Conservation (phyloP, 2,329 filamentous ascomycete species). For the Phoma herbarum region DNA sequence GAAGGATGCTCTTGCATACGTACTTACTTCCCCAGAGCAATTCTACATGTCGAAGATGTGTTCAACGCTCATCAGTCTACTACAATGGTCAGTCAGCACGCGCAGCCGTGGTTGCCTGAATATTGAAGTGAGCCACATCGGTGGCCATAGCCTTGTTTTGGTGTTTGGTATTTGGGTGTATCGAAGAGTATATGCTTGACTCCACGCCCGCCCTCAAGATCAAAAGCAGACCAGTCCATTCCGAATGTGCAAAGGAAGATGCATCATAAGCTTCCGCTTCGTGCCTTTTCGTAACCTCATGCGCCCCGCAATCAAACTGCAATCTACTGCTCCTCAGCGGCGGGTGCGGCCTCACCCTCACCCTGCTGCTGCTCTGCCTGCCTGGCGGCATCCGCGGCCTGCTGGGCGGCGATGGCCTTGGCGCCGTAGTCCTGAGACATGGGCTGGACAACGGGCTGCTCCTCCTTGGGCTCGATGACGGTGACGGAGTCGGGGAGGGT, state of each 20-base stretch:
- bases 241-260: constrained; percentile 47
- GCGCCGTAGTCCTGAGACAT: constrained; percentile 98
- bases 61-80: neutral
- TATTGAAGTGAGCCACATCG: constrained; percentile 14
- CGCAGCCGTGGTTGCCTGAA: neutral
- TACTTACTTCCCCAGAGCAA: neutral
- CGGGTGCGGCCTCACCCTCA: constrained; percentile 57
- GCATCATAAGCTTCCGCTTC: constrained; percentile 40
- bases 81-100: neutral
- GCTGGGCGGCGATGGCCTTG: constrained; percentile 77
- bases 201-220: constrained; percentile 37
- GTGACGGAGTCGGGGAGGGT: constrained; percentile 97
- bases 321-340: constrained; percentile 44
- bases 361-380: constrained; percentile 65
- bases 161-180: constrained; percentile 39
- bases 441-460: constrained; percentile 92
- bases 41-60: neutral
- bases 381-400: constrained; percentile 70
- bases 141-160: constrained; percentile 41
- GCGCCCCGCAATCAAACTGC: constrained; percentile 35
- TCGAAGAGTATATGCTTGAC: constrained; percentile 46
- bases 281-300: constrained; percentile 45
- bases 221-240: constrained; percentile 41
- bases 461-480: constrained; percentile 99
- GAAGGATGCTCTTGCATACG: neutral